Evolutionary conservation across 108 stramenopile genomes (phyloP), one percentile per base, ranked within the genome.

Genomic region (Ochromonas danica): DNA sequence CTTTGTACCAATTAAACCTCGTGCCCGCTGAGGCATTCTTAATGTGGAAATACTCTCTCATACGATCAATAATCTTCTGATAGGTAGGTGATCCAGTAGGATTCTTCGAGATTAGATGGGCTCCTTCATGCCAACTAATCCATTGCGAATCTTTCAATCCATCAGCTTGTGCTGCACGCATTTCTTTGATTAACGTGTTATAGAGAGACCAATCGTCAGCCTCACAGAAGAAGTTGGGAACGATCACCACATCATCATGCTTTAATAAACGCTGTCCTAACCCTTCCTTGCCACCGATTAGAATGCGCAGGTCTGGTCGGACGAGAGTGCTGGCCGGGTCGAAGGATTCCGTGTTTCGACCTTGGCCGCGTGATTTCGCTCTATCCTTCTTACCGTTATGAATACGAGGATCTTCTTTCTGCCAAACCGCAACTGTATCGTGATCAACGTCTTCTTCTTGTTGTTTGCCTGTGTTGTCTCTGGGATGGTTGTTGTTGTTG

Each of bases 171-270:
- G 89, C 31, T 0, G 80, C 82, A 14, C 82, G 81, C 89, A 94
- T 86, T 89, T 94, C 93, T 38, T 88, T 78, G 6, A 94, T 81
- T 14, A 94, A 87, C 57, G 83, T 75, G 85, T 94, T 89, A 81
- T 94, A 94, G 38, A 90, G 42, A 61, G 40, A 43, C 93, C 91
- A 92, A 80, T 94, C 83, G 1, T 87, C 84, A 80, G 90, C 86
- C 0, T 78, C 61, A 30, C 91, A 91, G 83, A 94, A 94, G 10
- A 92, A 82, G 75, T 92, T 91, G 36, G 93, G 93, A 25, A 94
- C 87, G 71, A 94, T 90, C n/a, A 94, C 90, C 22, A 92, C 91
- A 85, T 93, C 91, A 79, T 93, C 93, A 79, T 93, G 93, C 78
- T 87, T 88, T 60, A 93, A 63, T 14, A 51, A 6, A 51, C 45